phyloP scores from a whole-genome alignment of 2,329 filamentous ascomycete genomes.

The Epicoccum sorghinum region DNA sequence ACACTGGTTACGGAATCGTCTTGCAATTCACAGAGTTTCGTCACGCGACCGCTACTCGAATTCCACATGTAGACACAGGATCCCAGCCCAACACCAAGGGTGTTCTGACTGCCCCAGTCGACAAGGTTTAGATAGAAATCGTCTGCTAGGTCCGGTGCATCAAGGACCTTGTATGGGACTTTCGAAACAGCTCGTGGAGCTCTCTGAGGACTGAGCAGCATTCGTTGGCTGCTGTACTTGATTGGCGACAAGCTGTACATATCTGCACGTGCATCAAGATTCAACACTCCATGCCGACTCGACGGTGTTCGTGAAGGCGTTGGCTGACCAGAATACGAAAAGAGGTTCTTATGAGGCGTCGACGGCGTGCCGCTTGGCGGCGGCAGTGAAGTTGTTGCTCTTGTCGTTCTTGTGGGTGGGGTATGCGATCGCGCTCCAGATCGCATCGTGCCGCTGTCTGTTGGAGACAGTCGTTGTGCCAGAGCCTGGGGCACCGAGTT shows the following conservation, averaged over 20 bases:
- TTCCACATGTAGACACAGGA: conserved; percentile 99
- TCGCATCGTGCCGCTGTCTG: conserved; percentile 60
- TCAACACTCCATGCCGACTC: conserved; percentile 78
- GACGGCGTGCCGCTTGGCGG: conserved; percentile 81
- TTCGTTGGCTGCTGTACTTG: conserved; percentile 88
- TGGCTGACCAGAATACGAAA: conserved; percentile 85
- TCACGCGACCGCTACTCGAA: conserved; percentile 86
- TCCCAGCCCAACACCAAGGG: conserved; percentile 89
- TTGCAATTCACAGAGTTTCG: conserved; percentile 88
- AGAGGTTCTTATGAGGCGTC: conserved; percentile 96
- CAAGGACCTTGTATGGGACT: conserved; percentile 95
- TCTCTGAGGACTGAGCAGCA: conserved; percentile 87
- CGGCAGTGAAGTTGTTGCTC: conserved; percentile 66
- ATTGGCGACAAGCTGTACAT: conserved; percentile 96
- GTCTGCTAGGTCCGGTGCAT: conserved; percentile 93
- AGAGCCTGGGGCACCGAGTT: conserved; percentile 83
- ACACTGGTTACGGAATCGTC: conserved; percentile 97
- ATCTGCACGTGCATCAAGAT: conserved; percentile 87
- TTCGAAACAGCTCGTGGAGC: conserved; percentile 91
- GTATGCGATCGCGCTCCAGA: conserved; percentile 79
- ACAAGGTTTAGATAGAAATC: conserved; percentile 98
- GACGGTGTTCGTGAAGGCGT: conserved; percentile 90
- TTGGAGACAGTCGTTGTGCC: conserved; percentile 61
- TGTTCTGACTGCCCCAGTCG: conserved; percentile 95
- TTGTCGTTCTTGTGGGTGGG: conserved; percentile 71